A percentile compares a stretch with the other conserved stretches of the same genome.
Conservation (phyloP, 2,329 filamentous ascomycete species). For the Leptodontidium sp. region DNA sequence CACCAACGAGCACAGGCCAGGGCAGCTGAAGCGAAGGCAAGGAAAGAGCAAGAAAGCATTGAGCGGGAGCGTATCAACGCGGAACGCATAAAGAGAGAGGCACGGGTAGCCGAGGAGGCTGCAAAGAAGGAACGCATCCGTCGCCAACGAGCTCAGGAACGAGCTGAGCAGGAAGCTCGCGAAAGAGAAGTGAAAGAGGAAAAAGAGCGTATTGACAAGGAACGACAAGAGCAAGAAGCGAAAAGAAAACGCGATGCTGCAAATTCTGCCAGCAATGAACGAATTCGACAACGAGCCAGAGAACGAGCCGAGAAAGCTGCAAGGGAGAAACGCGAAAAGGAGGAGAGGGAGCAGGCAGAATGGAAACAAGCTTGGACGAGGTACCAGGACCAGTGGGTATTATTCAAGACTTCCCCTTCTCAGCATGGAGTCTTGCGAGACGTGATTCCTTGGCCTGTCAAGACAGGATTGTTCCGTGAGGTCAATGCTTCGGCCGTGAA, state of each 20-base stretch:
- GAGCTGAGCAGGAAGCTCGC: conserved; percentile 26
- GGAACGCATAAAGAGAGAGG: no score
- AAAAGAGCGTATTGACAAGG: conserved; percentile 28
- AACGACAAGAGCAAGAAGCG: conserved; percentile 27
- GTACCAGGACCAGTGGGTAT: conserved; percentile 29
- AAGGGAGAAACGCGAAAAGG: conserved; percentile 25
- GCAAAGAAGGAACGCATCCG: not conserved
- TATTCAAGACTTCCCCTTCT: conserved; percentile 22
- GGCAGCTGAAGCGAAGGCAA: conserved; percentile 4
- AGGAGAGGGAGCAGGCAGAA: conserved; percentile 31
- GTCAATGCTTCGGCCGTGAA: conserved; percentile 29
- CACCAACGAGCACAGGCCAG: conserved; percentile 6
- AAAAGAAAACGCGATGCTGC: conserved; percentile 20
- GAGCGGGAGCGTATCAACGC: not conserved
- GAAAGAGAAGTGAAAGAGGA: conserved; percentile 23
- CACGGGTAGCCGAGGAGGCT: not conserved
- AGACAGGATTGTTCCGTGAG: conserved; percentile 30
- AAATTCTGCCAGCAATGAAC: conserved; percentile 28
- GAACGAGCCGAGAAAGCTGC: conserved; percentile 27
- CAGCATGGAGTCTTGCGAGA: conserved; percentile 17
- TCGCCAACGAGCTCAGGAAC: conserved; percentile 30
- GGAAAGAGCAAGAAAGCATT: conserved; percentile 1
- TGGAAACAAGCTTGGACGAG: conserved; percentile 29
- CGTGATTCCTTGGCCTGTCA: conserved; percentile 36
- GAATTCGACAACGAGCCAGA: conserved; percentile 34